These are phyloP conservation scores for Aspergillus ochraceoroseus DNA, from an alignment of 2,329 filamentous ascomycete species.

Conservation along the genomic window DNA sequence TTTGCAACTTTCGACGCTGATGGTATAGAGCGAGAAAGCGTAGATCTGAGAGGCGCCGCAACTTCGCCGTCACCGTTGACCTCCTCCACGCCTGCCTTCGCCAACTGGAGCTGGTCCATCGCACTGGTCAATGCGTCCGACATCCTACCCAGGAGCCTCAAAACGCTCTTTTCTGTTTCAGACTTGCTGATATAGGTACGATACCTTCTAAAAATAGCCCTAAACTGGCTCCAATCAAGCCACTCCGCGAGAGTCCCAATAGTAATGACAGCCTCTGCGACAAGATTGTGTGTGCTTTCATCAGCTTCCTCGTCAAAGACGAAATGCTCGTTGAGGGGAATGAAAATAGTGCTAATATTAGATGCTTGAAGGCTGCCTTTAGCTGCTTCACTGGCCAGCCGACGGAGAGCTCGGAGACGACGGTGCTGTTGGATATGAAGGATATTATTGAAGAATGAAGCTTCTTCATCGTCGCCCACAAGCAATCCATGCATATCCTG, in stretches of 20 bases:
- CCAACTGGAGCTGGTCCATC: conserved; percentile 32
- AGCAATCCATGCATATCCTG: conserved; percentile 69
- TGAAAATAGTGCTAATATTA: conserved; percentile 79
- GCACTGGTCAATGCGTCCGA: conserved; percentile 68
- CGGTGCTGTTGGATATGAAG: conserved; percentile 83
- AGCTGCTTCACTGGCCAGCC: conserved; percentile 64
- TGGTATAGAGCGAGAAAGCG: conserved; percentile 63
- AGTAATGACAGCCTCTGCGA: conserved; percentile 77
- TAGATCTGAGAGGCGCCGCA: conserved; percentile 32
- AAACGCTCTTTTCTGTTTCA: conserved; percentile 77
- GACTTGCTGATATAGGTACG: conserved; percentile 77
- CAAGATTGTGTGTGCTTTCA: conserved; percentile 70
- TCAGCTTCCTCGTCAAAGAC: conserved; percentile 80
- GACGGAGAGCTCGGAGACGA: conserved; percentile 74
- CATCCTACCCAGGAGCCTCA: conserved; percentile 74
- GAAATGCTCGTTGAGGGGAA: conserved; percentile 91
- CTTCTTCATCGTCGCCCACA: conserved; percentile 66
- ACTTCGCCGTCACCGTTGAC: conserved; percentile 30
- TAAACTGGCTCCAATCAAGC: conserved; percentile 86
- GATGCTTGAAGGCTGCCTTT: conserved; percentile 63
- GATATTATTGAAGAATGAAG: conserved; percentile 88
- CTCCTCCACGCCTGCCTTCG: conserved; percentile 19
- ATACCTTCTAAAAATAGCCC: conserved; percentile 76
- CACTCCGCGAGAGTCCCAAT: conserved; percentile 69
- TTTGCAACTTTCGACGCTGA: conserved; percentile 60